phyloP scores from a whole-genome alignment of 257 asterid species.

The Lithospermum erythrorhizon region DNA sequence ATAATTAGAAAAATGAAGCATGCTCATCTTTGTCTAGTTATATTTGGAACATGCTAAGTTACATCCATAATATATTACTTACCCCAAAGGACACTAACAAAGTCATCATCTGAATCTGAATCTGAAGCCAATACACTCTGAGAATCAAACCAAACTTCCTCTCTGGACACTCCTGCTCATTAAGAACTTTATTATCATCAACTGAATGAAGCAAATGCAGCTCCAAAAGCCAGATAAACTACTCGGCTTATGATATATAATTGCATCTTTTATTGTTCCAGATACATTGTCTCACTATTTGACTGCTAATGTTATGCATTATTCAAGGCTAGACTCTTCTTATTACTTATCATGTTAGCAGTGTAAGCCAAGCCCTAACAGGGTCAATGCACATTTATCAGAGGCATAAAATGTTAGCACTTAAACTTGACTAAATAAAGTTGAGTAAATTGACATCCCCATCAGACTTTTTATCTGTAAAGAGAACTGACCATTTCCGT shows the following conservation, averaged over 20 bases:
- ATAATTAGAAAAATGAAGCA: background rate
- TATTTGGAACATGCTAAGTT: background rate
- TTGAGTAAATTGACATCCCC: background rate
- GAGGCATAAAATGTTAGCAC: background rate
- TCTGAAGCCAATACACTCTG: constrained; percentile 58
- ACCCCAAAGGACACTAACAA: constrained; percentile 56
- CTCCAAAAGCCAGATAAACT: background rate
- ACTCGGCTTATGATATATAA: background rate
- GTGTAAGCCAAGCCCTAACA: background rate
- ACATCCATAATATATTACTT: constrained; percentile 1
- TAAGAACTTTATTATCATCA: background rate
- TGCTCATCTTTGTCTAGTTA: too few relatives aligned
- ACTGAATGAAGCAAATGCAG: background rate
- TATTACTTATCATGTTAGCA: background rate
- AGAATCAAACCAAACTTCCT: constrained; percentile 83
- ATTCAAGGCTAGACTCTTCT: background rate
- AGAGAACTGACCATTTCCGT: constrained; percentile 22
- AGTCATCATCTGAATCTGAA: constrained; percentile 85
- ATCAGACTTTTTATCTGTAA: background rate
- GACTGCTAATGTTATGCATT: background rate
- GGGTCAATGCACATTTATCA: background rate
- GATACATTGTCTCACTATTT: background rate
- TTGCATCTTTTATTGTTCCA: background rate
- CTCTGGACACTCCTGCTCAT: constrained; percentile 37
- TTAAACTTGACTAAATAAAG: background rate